phyloP scores from a whole-genome alignment of 1,139 yeast species.

The Wickerhamiella pararugosa region DNA sequence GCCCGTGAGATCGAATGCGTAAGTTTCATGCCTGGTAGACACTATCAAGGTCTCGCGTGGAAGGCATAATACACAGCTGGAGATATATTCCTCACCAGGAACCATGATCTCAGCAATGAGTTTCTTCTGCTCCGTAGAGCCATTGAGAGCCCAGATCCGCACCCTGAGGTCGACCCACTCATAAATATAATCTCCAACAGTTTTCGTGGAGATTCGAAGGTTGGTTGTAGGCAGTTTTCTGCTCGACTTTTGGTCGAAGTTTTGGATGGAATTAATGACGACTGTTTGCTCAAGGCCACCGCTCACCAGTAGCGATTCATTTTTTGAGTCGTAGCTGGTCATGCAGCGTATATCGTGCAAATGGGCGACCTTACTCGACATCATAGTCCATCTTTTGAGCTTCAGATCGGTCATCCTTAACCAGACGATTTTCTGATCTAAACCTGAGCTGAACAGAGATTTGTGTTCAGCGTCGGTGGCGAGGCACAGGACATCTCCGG shows the following conservation, averaged over 20 bases:
- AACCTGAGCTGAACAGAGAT: slow-evolving; percentile 75
- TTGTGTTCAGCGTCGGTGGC: slow-evolving; percentile 48
- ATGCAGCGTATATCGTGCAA: slow-evolving; percentile 81
- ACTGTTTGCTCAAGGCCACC: slow-evolving; percentile 84
- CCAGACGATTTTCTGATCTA: slow-evolving; percentile 77
- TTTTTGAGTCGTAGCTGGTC: slow-evolving; percentile 41
- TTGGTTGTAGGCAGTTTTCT: slow-evolving; percentile 49
- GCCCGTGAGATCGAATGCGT: slow-evolving; percentile 42
- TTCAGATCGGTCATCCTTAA: slow-evolving; percentile 28
- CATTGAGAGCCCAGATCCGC: slow-evolving; percentile 61
- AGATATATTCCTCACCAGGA: slow-evolving; percentile 63
- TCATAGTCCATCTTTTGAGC: slow-evolving; percentile 55
- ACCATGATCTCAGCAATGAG: slow-evolving; percentile 14
- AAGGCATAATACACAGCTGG: slow-evolving; percentile 51
- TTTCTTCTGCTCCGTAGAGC: slow-evolving; percentile 12
- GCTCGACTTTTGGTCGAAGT: slow-evolving; percentile 62
- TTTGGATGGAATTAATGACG: slow-evolving; percentile 49
- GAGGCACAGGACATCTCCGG: slow-evolving; percentile 78
- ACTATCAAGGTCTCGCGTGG: slow-evolving; percentile 57
- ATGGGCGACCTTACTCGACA: slow-evolving; percentile 65
- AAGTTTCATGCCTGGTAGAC: slow-evolving; percentile 53
- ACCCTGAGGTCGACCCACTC: slow-evolving; percentile 76
- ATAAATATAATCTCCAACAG: slow-evolving; percentile 29
- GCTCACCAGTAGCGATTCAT: slow-evolving; percentile 55
- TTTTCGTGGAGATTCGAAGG: slow-evolving; percentile 24